These are phyloP conservation scores for Sechiopsis laciniata DNA, from an alignment of 306 rosid genomes.

Conservation along the genomic window DNA sequence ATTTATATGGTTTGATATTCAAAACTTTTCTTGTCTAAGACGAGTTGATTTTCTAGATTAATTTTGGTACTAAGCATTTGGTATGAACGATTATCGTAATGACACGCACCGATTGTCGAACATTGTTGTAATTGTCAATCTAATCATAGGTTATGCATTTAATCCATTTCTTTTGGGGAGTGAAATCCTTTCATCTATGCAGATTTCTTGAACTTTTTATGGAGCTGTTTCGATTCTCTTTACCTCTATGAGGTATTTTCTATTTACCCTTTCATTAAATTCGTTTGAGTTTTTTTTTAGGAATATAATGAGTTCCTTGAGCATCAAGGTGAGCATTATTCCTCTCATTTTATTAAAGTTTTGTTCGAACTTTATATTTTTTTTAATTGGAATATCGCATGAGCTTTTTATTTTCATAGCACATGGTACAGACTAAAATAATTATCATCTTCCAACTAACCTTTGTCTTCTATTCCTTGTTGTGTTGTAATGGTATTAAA, in stretches of 20 bases:
- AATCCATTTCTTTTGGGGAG: neutral
- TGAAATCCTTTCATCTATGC: neutral
- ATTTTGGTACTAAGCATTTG: neutral
- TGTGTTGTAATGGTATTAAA: neutral
- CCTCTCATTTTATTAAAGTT: neutral
- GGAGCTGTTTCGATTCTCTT: neutral
- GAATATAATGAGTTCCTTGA: neutral
- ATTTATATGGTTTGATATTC: neutral
- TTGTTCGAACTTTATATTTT: neutral
- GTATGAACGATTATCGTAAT: neutral
- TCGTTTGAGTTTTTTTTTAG: neutral
- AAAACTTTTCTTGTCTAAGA: neutral
- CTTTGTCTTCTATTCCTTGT: neutral
- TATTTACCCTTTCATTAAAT: neutral
- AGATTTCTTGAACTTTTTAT: neutral
- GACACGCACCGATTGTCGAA: neutral
- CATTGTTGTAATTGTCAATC: neutral
- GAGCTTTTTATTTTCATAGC: neutral
- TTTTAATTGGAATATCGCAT: neutral
- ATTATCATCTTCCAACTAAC: conserved; percentile 1
- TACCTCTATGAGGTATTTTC: neutral
- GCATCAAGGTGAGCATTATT: too few species aligned
- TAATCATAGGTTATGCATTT: neutral
- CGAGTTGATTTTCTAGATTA: neutral
- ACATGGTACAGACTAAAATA: too few species aligned